A percentile compares a stretch with the other conserved stretches of the same genome.
These are phyloP conservation scores for Jaapia argillacea DNA, from an alignment of 768 basidiomycete genomes.

Conservation along the genomic window DNA sequence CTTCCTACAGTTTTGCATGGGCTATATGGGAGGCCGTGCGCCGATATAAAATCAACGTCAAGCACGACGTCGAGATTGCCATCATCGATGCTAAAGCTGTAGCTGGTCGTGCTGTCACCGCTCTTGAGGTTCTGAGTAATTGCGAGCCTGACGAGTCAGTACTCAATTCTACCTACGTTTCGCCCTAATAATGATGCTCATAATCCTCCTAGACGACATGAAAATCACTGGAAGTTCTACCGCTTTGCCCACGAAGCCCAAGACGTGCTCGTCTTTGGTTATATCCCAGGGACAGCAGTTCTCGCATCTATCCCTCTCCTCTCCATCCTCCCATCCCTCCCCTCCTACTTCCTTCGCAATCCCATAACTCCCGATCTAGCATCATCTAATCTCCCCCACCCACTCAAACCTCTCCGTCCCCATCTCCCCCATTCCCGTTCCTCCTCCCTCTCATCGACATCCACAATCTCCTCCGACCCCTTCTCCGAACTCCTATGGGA, in stretches of 20 bases:
- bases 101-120: constrained; percentile 48
- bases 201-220: constrained; percentile 33
- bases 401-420: constrained; percentile 16
- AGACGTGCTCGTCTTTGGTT: constrained; percentile 61
- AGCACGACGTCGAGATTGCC: constrained; percentile 71
- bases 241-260: constrained; percentile 69
- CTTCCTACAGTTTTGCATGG: constrained; percentile 78
- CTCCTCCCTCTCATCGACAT: too few species aligned
- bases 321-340: constrained; percentile 53
- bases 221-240: constrained; percentile 69
- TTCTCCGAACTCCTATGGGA: constrained; percentile 41
- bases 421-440: too few species aligned
- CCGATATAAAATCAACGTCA: constrained; percentile 61
- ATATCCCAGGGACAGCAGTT: constrained; percentile 56
- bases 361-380: too few species aligned
- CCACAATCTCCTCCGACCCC: too few species aligned
- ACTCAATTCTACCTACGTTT: background rate
- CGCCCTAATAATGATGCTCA: constrained; percentile 6
- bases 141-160: constrained; percentile 46
- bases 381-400: too few species aligned
- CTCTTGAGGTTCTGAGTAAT: constrained; percentile 50
- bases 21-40: constrained; percentile 74
- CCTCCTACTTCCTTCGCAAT: constrained; percentile 58
- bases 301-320: constrained; percentile 62
- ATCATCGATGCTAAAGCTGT: constrained; percentile 63